Evolutionary conservation across 2,329 filamentous ascomycete genomes (phyloP), one percentile per base, ranked within the genome.

Genomic region (Arthrinium phaeospermum): DNA sequence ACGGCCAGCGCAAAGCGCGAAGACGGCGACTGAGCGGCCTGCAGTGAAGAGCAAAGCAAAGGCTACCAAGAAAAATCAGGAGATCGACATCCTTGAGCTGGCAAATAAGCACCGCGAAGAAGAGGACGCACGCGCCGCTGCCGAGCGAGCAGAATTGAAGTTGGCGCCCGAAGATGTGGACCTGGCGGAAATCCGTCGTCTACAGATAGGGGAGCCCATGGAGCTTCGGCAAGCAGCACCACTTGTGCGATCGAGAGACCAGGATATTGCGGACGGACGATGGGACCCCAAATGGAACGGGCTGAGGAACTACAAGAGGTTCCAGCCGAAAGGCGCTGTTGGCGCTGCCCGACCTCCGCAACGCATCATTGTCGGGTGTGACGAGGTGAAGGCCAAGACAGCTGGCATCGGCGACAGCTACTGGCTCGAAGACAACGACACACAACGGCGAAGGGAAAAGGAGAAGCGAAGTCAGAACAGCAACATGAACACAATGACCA

Each of bases 271-370:
- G 1, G 84, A 86, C 61, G 86, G 87, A 6, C 88, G 94, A 53
- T 98, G 96, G 95, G 90, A 98, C 75, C 91, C 94, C 0, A 88
- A 87, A 51, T 99, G 96, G 96, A 97, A 98, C 79, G 96, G 96
- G 0, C 89, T 96, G 61, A 96, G 94, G 82, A 98, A 99, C 79
- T 99, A 98, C 85, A 99, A 99, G 81, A 93, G 91, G 77, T 99
- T 99, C 79, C 87, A 88, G 30, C 87, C 86, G 71, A 86, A 89
- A 70, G 91, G 89, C 34, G 88, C 88, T 27, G 75, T 75, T 7
- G 74, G 78, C 1, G 84, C 87, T 75, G 41, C 79, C 7, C 80
- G 87, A 22, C 80, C 83, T 3, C 80, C 82, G 1, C 81, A 84
- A 41, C 84, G 83, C 71, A 84, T 93, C 46, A 93, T 97, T 51